Conservation (phyloP, 352 stramenopile genomes). For the Phytopythium sindhum region DNA sequence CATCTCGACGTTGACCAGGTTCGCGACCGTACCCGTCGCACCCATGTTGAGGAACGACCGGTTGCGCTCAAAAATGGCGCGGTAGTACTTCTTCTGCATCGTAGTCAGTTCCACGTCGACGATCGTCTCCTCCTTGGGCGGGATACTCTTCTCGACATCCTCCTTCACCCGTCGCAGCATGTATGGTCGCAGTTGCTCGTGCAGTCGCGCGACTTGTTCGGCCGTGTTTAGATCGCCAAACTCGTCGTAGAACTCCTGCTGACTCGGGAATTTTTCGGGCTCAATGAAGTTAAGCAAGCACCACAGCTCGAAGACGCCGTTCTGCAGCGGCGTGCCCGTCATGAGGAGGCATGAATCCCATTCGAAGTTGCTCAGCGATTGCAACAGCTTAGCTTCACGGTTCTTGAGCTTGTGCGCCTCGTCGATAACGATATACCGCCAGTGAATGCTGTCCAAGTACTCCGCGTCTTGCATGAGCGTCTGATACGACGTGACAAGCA, state of each 20-base stretch:
- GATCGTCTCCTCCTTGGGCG: conserved; percentile 98
- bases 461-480: conserved; percentile 94
- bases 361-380: conserved; percentile 82
- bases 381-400: conserved; percentile 91
- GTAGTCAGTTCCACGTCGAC: conserved; percentile 99
- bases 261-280: conserved; percentile 91
- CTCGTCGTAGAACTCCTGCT: conserved; percentile 95
- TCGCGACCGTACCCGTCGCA: conserved; percentile 89
- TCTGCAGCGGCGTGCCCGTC: conserved; percentile 98
- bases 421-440: conserved; percentile 98
- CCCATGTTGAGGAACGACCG: conserved; percentile 88
- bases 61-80: conserved; percentile 99
- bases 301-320: conserved; percentile 99
- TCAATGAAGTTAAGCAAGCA: conserved; percentile 99
- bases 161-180: conserved; percentile 99
- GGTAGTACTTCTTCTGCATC: conserved; percentile 97
- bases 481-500: conserved; percentile 98
- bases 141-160: conserved; percentile 99
- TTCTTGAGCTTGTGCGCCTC: conserved; percentile 99
- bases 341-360: conserved; percentile 94
- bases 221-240: conserved; percentile 96
- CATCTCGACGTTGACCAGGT: conserved; percentile 99
- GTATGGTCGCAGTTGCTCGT: conserved; percentile 96
- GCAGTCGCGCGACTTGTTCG: conserved; percentile 94
- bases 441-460: conserved; percentile 91